Conservation (phyloP, 805 yeast species). For the Candida oleophila region DNA sequence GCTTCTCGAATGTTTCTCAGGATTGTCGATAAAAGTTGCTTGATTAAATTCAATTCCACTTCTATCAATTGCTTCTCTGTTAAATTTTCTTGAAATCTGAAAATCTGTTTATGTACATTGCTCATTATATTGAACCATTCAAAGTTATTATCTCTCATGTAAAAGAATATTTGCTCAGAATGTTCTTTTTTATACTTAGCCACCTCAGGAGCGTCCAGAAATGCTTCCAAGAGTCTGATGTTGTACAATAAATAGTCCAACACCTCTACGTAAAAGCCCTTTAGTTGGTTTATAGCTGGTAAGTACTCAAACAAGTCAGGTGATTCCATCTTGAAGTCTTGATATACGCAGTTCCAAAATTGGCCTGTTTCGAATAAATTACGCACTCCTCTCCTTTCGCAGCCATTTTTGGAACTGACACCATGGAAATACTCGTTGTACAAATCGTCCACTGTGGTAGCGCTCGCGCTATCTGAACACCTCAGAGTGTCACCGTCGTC, state of each 20-base stretch:
- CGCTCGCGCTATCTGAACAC: neutral
- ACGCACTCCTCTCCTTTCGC: conserved; percentile 5
- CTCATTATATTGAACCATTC: conserved; percentile 21
- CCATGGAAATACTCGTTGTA: neutral
- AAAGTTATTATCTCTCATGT: conserved; percentile 21
- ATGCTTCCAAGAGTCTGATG: conserved; percentile 10
- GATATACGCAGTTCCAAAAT: conserved; percentile 32
- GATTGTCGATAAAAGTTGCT: conserved; percentile 13
- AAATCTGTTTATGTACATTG: conserved; percentile 13
- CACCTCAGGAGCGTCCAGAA: conserved; percentile 6
- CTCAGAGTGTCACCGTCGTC: neutral
- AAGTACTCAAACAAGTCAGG: conserved; percentile 18
- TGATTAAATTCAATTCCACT: conserved; percentile 7
- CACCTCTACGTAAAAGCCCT: conserved; percentile 19
- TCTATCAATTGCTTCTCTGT: neutral
- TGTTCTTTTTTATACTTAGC: conserved; percentile 5
- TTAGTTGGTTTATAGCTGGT: conserved; percentile 17
- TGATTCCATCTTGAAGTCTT: conserved; percentile 23
- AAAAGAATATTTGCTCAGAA: conserved; percentile 14
- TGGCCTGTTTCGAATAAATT: conserved; percentile 15
- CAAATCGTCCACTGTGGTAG: neutral
- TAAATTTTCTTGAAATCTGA: conserved; percentile 7
- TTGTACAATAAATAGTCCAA: conserved; percentile 23
- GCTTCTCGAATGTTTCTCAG: conserved; percentile 16
- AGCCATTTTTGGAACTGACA: neutral